Percentiles rank a stretch among this genome's conserved stretches.
phyloP scores from a whole-genome alignment of 2,329 filamentous ascomycete genomes.

The Phaeosphaeria sp. region DNA sequence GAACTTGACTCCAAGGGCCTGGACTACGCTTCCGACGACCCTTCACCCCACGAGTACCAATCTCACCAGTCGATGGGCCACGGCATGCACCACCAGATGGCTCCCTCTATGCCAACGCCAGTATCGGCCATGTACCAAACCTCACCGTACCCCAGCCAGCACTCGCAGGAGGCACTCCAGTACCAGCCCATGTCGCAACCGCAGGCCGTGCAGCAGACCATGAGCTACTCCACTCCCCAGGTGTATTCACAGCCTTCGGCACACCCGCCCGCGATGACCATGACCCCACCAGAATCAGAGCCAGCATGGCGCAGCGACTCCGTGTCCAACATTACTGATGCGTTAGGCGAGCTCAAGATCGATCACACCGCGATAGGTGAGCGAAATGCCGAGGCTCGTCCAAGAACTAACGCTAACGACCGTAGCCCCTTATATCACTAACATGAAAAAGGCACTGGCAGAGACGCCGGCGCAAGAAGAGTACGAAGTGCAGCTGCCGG shows the following conservation, averaged over 20 bases:
- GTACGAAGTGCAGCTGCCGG: constrained; percentile 73
- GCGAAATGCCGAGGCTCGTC: constrained; percentile 30
- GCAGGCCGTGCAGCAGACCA: constrained; percentile 40
- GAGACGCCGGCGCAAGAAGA: constrained; percentile 73
- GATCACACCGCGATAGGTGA: constrained; percentile 85
- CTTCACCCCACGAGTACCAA: constrained; percentile 51
- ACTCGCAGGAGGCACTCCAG: constrained; percentile 43
- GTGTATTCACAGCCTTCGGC: constrained; percentile 41
- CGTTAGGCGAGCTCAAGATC: constrained; percentile 85
- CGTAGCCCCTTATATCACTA: constrained; percentile 82
- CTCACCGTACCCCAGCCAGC: constrained; percentile 43
- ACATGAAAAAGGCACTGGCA: constrained; percentile 63
- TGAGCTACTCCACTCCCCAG: constrained; percentile 43
- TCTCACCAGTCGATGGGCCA: constrained; percentile 41
- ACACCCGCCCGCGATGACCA: constrained; percentile 32
- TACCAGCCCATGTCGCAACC: constrained; percentile 45
- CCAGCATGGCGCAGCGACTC: constrained; percentile 46
- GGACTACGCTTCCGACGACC: constrained; percentile 48
- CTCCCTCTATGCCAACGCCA: constrained; percentile 35
- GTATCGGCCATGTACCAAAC: constrained; percentile 46
- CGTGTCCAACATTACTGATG: constrained; percentile 75
- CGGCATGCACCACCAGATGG: constrained; percentile 36
- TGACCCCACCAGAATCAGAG: constrained; percentile 59
- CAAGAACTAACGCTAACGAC: constrained; percentile 23
- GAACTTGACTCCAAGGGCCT: constrained; percentile 49